Evolutionary conservation across 257 asterid species (phyloP).

Genomic region (Oldenlandia corymbosa): DNA sequence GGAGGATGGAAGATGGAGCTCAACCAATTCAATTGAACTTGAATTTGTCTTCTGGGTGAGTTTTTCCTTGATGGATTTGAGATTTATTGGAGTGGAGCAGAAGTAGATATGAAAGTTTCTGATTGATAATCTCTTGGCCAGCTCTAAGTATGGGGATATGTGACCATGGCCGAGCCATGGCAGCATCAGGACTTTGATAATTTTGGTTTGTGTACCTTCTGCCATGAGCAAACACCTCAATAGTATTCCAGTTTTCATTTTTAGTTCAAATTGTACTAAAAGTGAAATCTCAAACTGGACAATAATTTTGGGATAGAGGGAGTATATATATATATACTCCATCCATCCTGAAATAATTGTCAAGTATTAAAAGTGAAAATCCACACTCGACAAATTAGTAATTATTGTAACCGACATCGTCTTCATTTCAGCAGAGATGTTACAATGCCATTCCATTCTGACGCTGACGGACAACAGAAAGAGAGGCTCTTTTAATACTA

Average conservation of each 20-base stretch:
- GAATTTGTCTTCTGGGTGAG: neutral
- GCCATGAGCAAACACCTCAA: neutral
- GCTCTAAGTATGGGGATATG: conserved; percentile 21
- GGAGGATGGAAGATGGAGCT: conserved; percentile 21
- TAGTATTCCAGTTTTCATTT: neutral
- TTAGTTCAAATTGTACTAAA: too few species aligned
- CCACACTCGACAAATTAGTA: too few species aligned
- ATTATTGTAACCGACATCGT: too few species aligned
- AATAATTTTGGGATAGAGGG: too few species aligned
- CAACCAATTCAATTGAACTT: conserved; percentile 10
- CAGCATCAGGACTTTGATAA: conserved; percentile 14
- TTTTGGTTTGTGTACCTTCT: conserved; percentile 5
- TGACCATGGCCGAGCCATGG: conserved; percentile 36
- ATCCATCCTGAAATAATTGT: too few species aligned
- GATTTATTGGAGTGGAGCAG: conserved; percentile 24
- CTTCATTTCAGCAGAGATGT: too few species aligned
- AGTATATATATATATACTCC: too few species aligned
- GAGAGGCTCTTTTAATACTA: too few species aligned
- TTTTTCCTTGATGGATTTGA: conserved; percentile 14
- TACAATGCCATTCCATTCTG: too few species aligned
- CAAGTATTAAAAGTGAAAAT: too few species aligned
- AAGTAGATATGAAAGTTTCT: conserved; percentile 24
- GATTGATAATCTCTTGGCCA: conserved; percentile 16
- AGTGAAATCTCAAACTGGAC: too few species aligned
- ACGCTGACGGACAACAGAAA: too few species aligned